phyloP scores from a whole-genome alignment of 257 asterid genomes.

The Oldenlandia corymbosa region DNA sequence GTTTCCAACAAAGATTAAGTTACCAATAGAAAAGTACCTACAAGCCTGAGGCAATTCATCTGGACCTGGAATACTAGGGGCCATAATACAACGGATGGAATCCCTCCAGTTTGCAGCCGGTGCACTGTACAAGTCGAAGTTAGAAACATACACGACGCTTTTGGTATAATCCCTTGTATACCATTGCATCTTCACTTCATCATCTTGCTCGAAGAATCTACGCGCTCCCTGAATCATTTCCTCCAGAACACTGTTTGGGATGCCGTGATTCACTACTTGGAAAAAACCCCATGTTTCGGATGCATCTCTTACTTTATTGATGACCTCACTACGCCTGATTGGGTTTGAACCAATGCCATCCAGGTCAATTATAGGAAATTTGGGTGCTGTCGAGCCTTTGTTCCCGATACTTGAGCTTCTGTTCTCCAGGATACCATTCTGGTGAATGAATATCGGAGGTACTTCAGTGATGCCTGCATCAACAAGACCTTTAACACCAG shows the following conservation, averaged over 20 bases:
- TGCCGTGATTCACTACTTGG: constrained; percentile 25
- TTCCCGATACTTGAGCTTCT: background rate
- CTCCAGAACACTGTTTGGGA: constrained; percentile 19
- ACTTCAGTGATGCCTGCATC: constrained; percentile 34
- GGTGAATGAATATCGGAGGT: constrained; percentile 40
- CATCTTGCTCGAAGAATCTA: constrained; percentile 12
- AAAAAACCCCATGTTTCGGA: constrained; percentile 7
- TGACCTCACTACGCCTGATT: constrained; percentile 8
- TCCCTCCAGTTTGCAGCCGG: constrained; percentile 43
- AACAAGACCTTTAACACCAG: constrained; percentile 51
- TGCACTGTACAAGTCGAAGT: constrained; percentile 32
- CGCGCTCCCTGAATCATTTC: constrained; percentile 40
- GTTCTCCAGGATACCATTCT: background rate
- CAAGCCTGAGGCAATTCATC: constrained; percentile 31
- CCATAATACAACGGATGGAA: constrained; percentile 25
- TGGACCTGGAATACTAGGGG: constrained; percentile 27
- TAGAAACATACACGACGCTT: constrained; percentile 34
- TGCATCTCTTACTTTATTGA: constrained; percentile 15
- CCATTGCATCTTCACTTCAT: constrained; percentile 10
- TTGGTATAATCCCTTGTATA: constrained; percentile 21
- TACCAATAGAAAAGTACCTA: constrained; percentile 22
- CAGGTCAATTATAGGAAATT: constrained; percentile 37
- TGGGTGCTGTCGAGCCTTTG: background rate
- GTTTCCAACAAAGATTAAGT: no score
- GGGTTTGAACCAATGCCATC: constrained; percentile 16